Base-by-base conservation (phyloP, 78 protist species). In the Carpediemonas membranifera region DNA sequence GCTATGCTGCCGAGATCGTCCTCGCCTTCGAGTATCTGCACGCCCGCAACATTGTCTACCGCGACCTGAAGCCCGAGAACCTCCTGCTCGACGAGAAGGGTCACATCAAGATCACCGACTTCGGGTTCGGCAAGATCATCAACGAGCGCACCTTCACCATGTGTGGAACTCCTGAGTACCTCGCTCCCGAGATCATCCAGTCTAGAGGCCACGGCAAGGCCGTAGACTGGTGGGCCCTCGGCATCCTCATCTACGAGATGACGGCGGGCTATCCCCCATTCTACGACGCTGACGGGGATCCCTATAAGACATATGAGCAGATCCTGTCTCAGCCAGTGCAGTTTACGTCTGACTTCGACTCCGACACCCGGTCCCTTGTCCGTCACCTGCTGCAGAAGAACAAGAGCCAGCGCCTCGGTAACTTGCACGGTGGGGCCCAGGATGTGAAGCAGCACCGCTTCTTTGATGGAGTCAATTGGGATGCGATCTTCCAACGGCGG, bases 121-220 rank as follows among this genome's bases (percentile, higher is more conserved):
- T 71, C 28, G 76, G 76, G 31, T 68, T 68, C n/a, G 62, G 47
- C 24, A 94, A 94, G 69, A 83, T 66, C 24, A 16, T 63, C 21
- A 19, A 1, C 2, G 35, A 24, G 50, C 24, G 21, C 60, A 83
- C 59, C 84, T 91, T 0, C 69, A 84, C 98, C 0, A 82, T 94
- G 57, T 94, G 98, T 72, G 98, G 98, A 5, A 94, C 98, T 14
- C 97, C 99, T 7, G 98, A 93, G 64, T 95, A 95, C 66, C 76
- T 95, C n/a, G 94, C 89, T 0, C 90, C 91, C 25, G 94, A 31
- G 79, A n/a, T n/a, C n/a, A n/a, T n/a, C n/a, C n/a, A n/a, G n/a
- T n/a, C n/a, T n/a, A n/a, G n/a, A n/a, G n/a, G 90, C 16, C 86
- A 90, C 74, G 76, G 72, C 41, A 54, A 68, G 1, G 82, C 79